Conservation (phyloP, 2,329 filamentous ascomycete species). For the Esteya vermicola region DNA sequence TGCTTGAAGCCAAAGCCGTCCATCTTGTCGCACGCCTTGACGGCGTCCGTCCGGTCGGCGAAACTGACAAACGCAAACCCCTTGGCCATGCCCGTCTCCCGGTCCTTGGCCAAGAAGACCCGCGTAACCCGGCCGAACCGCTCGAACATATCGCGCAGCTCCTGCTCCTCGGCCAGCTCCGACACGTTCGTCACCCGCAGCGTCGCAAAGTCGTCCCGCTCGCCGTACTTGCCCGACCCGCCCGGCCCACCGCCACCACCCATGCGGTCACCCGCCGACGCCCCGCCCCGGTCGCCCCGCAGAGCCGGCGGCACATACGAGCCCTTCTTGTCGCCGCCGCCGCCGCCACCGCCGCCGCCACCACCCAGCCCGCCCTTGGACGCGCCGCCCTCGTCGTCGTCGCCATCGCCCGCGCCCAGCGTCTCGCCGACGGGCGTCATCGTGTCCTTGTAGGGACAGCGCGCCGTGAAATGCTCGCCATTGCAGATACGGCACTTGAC, state of each 20-base stretch:
- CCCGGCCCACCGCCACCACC: constrained; percentile 41
- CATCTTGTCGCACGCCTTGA: constrained; percentile 92
- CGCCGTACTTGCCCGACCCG: constrained; percentile 59
- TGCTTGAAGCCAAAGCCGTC: constrained; percentile 88
- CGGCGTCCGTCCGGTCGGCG: constrained; percentile 76
- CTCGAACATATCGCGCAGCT: constrained; percentile 96
- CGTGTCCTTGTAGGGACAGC: constrained; percentile 99
- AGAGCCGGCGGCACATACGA: constrained; percentile 92
- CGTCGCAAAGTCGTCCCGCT: constrained; percentile 91
- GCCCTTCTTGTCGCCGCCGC: constrained; percentile 52
- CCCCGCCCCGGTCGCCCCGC: constrained; percentile 61
- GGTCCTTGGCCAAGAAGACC: constrained; percentile 95
- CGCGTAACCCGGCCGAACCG: constrained; percentile 91
- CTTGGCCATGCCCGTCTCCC: constrained; percentile 91
- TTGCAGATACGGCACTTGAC: constrained; percentile 99
- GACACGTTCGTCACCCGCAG: constrained; percentile 96
- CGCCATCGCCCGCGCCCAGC: constrained; percentile 42
- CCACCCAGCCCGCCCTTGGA: constrained; percentile 27
- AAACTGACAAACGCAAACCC: constrained; percentile 99
- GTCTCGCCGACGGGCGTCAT: constrained; percentile 75
- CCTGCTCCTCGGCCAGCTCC: constrained; percentile 91
- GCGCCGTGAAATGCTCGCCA: constrained; percentile 97
- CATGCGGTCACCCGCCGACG: constrained; percentile 45
- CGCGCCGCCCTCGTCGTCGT: constrained; percentile 40
- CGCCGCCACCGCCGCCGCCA: constrained; percentile 38